Evolutionary conservation across 345 rosid species (phyloP), one percentile per base, ranked within the genome.

Genomic region (Camelina neglecta): DNA sequence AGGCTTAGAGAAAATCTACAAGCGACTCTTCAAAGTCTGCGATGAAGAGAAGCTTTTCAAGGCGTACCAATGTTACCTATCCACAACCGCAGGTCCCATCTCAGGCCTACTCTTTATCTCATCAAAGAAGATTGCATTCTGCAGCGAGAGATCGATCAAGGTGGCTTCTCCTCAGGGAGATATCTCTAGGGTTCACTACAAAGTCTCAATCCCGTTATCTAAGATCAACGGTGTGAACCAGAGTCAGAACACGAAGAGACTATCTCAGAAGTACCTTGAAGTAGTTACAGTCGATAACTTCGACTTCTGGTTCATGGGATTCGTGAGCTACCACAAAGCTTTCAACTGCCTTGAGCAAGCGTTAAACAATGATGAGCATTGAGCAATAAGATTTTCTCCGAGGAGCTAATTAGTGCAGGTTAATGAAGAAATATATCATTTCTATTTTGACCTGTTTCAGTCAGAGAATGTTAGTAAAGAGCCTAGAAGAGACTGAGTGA

Each of bases 291-390:
- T 81, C 1, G 97, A 93, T 73, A 71, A 45, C 69, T 91, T 86
- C 45, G 94, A 91, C 57, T 93, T 93, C 85, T 91, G 97, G 97
- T 90, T 91, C 47, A 88, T 91, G 93, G 96, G 98, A 0, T 91
- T 93, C 84, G 48, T 84, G 47, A 91, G 87, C 59, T 79, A 85
- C 60, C 84, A 85, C 71, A 93, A 86, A 79, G 87, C 97, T 60
- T 80, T 85, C 73, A 84, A 81, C 51, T 66, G 66, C 53, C 86
- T 93, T 60, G 87, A 86, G 72, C 85, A 76, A 21, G 86, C 90
- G 35, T 57, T 73, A 53, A 54, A 73, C 44, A 21, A 21, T 21
- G 23, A 21, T 21, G 23, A 21, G 23, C 23, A 21, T 21, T 21
- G 23, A 21, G 23, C 23, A 21, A 21, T 21, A 21, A 21, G n/a